phyloP scores from a whole-genome alignment of 148 eudicot species.

The Silene conica region DNA sequence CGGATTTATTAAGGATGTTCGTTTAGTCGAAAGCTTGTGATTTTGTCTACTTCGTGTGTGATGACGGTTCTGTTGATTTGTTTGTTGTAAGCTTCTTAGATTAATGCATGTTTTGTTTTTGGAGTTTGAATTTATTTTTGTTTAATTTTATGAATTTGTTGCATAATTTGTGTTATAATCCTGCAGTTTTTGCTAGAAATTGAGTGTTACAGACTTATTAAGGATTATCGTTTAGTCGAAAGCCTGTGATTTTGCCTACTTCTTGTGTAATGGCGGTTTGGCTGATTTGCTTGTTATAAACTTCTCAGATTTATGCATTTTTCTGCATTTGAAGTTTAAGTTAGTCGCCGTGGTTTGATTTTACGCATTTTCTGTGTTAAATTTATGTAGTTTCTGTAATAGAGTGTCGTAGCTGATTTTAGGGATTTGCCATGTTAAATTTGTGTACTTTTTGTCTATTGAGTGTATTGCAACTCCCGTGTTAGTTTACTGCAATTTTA shows the following conservation, averaged over 20 bases:
- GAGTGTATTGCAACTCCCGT: background rate
- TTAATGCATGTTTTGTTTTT: background rate
- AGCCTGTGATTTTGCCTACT: slow-evolving; percentile 34
- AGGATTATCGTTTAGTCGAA: background rate
- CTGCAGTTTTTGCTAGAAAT: background rate
- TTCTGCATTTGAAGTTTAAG: too few relatives aligned
- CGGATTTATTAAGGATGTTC: background rate
- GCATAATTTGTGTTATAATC: background rate
- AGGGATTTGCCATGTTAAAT: background rate
- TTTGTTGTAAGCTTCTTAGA: slow-evolving; percentile 40
- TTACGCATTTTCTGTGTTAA: too few relatives aligned
- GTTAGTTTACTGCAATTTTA: background rate
- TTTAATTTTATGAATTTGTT: background rate
- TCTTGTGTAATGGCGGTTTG: slow-evolving; percentile 12
- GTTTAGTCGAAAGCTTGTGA: slow-evolving; percentile 35
- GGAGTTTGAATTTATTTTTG: background rate
- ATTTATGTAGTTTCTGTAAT: too few relatives aligned
- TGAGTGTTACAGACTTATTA: background rate
- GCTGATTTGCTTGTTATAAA: slow-evolving; percentile 23
- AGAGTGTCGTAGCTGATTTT: background rate
- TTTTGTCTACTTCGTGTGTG: slow-evolving; percentile 29
- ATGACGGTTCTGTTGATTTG: slow-evolving; percentile 44
- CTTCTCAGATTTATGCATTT: too few relatives aligned
- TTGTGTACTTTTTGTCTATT: too few relatives aligned
- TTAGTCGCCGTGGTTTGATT: background rate